Conservation (phyloP, 1,139 yeast species). For the Martiniozyma asiatica region DNA sequence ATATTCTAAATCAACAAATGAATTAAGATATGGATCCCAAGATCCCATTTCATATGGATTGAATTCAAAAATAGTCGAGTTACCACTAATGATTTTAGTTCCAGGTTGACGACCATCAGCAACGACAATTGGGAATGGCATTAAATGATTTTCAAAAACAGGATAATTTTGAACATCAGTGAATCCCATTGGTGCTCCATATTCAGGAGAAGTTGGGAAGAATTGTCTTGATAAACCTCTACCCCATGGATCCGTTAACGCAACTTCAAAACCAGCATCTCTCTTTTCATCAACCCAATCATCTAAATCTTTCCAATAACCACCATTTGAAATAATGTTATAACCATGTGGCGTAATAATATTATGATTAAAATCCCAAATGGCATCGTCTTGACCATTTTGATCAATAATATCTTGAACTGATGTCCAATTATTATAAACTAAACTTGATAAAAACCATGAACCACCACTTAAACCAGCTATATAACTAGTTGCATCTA, state of each 20-base stretch:
- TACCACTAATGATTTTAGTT: slow-evolving; percentile 39
- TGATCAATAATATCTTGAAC: slow-evolving; percentile 42
- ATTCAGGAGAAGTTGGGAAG: slow-evolving; percentile 42
- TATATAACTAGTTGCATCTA: slow-evolving; percentile 63
- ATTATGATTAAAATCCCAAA: slow-evolving; percentile 62
- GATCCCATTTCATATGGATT: slow-evolving; percentile 81
- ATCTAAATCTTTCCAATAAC: slow-evolving; percentile 41
- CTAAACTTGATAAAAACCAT: slow-evolving; percentile 75
- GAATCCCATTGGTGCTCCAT: slow-evolving; percentile 57
- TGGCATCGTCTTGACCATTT: slow-evolving; percentile 30
- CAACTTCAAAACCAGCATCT: slow-evolving; percentile 66
- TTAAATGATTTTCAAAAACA: slow-evolving; percentile 43
- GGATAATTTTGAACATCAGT: slow-evolving; percentile 43
- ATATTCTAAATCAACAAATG: slow-evolving; percentile 59
- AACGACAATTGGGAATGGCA: slow-evolving; percentile 79
- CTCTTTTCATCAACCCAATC: slow-evolving; percentile 48
- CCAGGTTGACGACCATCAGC: slow-evolving; percentile 74
- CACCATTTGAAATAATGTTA: slow-evolving; percentile 44
- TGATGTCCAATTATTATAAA: slow-evolving; percentile 72
- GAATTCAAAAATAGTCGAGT: slow-evolving; percentile 68
- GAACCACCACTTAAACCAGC: slow-evolving; percentile 80
- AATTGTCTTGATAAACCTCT: slow-evolving; percentile 70
- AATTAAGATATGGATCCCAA: slow-evolving; percentile 68
- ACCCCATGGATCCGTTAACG: slow-evolving; percentile 93
- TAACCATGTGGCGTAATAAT: slow-evolving; percentile 62